Conservation (phyloP, 1,139 yeast genomes). For the Pichia sp. region DNA sequence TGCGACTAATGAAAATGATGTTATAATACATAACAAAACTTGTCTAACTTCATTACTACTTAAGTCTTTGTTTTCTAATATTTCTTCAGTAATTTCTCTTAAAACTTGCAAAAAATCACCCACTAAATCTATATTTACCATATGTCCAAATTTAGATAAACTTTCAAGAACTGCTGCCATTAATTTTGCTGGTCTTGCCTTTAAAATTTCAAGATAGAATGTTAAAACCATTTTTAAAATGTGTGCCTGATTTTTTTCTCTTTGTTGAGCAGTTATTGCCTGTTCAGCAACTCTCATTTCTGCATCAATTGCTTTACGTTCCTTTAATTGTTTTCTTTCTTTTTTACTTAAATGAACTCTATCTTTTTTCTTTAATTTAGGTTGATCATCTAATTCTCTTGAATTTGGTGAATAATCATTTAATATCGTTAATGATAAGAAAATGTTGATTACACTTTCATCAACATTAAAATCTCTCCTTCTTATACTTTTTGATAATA, state of each 20-base stretch:
- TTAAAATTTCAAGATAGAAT: conserved; percentile 71
- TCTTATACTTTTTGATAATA: conserved; percentile 63
- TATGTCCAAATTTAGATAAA: conserved; percentile 79
- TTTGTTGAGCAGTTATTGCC: conserved; percentile 77
- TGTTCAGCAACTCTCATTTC: conserved; percentile 86
- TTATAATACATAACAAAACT: conserved; percentile 72
- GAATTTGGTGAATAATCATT: conserved; percentile 75
- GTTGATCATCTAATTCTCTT: conserved; percentile 36
- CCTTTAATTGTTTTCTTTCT: conserved; percentile 82
- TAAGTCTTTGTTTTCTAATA: conserved; percentile 27
- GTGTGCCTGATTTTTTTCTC: conserved; percentile 81
- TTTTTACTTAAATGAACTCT: conserved; percentile 84
- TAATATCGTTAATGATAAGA: conserved; percentile 66
- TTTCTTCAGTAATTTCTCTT: conserved; percentile 55
- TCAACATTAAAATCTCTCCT: conserved; percentile 76
- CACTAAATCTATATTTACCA: conserved; percentile 84
- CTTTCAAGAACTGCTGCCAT: conserved; percentile 91
- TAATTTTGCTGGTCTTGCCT: conserved; percentile 54
- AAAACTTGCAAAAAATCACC: conserved; percentile 90
- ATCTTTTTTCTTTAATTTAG: conserved; percentile 71
- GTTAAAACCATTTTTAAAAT: conserved; percentile 67
- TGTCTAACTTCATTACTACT: conserved; percentile 48
- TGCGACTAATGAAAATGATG: conserved; percentile 81
- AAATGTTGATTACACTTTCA: conserved; percentile 70
- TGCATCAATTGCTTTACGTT: conserved; percentile 77